Base-by-base conservation (phyloP, 495 filamentous ascomycete species). In the Aspergillus ostianus region DNA sequence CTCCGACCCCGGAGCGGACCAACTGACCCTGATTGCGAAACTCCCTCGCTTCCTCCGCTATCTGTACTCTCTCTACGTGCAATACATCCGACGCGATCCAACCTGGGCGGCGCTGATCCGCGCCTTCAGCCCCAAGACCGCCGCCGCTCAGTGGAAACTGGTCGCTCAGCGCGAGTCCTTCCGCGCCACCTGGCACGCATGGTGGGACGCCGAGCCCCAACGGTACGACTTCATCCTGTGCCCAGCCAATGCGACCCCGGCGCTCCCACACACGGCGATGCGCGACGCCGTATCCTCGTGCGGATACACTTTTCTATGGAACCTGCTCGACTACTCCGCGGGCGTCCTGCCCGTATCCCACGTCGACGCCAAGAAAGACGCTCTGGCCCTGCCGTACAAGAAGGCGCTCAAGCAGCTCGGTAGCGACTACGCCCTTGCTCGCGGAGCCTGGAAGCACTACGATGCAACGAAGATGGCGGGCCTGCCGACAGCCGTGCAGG, bases 301-400 rank as follows among this genome's bases (percentile, higher is more conserved):
- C 66, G 93, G 92, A 3, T 98, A 98, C 70, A 97, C 93, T 0
- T 97, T 98, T 69, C 76, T 98, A 56, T 98, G 93, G 80, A 98
- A 97, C 66, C 57, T 97, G 80, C 80, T 97, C 13, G 94, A 98
- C 71, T 97, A 97, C 71, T 84, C 90, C 0, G 83, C 84, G 18
- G 93, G 94, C 46, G 86, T 97, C 26, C 61, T 98, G 41, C 93
- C 94, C 0, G 85, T 98, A 4, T 94, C 90, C 1, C 88, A 90
- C 32, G 94, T 98, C 10, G 87, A 95, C 65, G 76, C 82, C 32
- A 71, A 65, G 1, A 72, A 85, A 8, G 93, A 98, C 66, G 74
- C 77, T 36, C 82, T 96, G 2, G 81, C 85, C 1, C 61, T 77
- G 0, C 75, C 70, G 1, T 79, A 87, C 55, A 85, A 81, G 61